Base-by-base conservation (phyloP, 164 flowering plant genomes). In the Kingdonia uniflora region DNA sequence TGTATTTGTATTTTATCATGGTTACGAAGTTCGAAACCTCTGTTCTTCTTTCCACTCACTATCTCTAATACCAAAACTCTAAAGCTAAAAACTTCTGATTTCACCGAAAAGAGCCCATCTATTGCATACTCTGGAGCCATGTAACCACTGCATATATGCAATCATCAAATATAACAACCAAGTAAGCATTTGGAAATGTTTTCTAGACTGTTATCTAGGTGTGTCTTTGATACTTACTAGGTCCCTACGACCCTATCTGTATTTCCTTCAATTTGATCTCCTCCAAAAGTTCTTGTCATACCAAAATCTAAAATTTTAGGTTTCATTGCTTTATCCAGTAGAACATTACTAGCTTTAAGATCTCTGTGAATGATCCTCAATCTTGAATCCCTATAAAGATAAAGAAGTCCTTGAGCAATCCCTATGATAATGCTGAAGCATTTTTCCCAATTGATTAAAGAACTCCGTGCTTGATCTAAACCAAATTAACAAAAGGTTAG, bases 301-400 rank as follows among this genome's bases (percentile, higher is more conserved):
- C 76, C 76, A 50, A 69, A 70, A 29, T 73, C 77, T 25, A 71
- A 73, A 0, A 73, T 70, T 54, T 73, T 73, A 1, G 74, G 71
- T 19, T 61, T 64, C 67, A 67, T 54, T 1, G 66, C 49, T 0
- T n/a, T 14, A 35, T 74, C 79, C 1, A 74, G 69, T 20, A 74
- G 52, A 23, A 74, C 41, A 40, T 73, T 73, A 38, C 72, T 67
- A 5, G 70, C 70, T 58, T 73, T 73, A 14, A 73, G 70, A 62
- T 73, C 77, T 20, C 77, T 52, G 20, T 73, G 77, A 7, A 73
- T 64, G 6, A 73, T 61, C 49, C 69, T 48, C 2, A 73, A 33
- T 59, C 72, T 64, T 1, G 79, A 75, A 56, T 72, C 74, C 62
- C 35, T 33, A 52, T 63, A 61, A 38, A 63, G 67, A 45, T 63